Percentiles rank a stretch among this genome's conserved stretches.
Conservation (phyloP, 208 protist species). For the Naegleria lovaniensis region DNA sequence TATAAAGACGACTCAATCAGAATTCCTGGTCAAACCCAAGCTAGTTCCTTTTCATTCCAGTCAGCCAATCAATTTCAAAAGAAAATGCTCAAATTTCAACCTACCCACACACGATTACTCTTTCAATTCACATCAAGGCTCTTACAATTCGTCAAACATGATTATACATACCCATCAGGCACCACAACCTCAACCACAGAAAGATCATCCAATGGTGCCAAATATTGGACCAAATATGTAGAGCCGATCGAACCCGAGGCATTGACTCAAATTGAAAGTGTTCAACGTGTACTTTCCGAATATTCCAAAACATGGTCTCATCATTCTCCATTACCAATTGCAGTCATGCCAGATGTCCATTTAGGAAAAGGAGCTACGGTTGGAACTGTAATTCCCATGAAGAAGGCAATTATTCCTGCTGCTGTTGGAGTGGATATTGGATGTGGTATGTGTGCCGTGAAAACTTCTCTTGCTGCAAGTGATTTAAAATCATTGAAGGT, state of each 20-base stretch:
- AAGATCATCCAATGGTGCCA: too few species aligned
- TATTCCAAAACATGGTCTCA: neutral
- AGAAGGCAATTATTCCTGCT: conserved; percentile 64
- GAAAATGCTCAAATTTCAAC: too few species aligned
- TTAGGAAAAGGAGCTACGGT: conserved; percentile 68
- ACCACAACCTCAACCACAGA: too few species aligned
- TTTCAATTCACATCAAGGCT: too few species aligned
- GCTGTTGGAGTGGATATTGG: conserved; percentile 78
- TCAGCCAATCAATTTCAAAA: too few species aligned
- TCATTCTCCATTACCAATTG: conserved; percentile 50
- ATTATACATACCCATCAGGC: too few species aligned
- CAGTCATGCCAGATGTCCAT: conserved; percentile 78
- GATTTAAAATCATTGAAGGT: neutral
- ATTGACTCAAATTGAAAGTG: neutral
- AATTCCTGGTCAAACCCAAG: too few species aligned
- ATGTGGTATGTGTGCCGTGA: conserved; percentile 73
- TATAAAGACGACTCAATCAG: too few species aligned
- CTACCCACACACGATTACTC: too few species aligned
- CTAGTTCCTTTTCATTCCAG: too few species aligned
- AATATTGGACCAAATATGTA: neutral
- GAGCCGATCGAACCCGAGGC: neutral
- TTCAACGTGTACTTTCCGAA: too few species aligned
- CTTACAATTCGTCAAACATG: too few species aligned
- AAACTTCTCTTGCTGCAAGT: neutral
- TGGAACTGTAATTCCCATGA: conserved; percentile 71